Evolutionary conservation across 257 asterid species (phyloP).

Genomic region (Solanum pennellii): DNA sequence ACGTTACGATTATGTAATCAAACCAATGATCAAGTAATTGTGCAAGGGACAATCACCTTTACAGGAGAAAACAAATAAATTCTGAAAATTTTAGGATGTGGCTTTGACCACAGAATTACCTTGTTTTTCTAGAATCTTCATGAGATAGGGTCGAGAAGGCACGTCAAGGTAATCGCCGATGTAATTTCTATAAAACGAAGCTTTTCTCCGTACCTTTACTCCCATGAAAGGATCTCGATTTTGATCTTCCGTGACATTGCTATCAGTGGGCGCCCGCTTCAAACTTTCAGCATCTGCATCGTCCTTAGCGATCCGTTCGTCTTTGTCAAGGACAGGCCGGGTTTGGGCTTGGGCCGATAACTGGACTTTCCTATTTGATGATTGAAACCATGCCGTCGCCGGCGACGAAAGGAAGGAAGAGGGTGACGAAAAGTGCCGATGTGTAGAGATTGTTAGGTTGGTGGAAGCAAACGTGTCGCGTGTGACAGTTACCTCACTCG

Average conservation of each 20-base stretch:
- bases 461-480: not conserved
- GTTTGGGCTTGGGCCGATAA: not conserved
- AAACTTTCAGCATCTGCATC: constrained; percentile 7
- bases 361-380: constrained; percentile 19
- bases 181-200: constrained; percentile 37
- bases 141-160: constrained; percentile 60
- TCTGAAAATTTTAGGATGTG: not conserved
- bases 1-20: not conserved
- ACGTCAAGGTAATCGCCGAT: constrained; percentile 65
- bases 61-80: too few relatives aligned
- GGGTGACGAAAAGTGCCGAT: not conserved
- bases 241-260: constrained; percentile 35
- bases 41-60: not conserved
- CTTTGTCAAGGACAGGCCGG: constrained; percentile 28
- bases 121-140: constrained; percentile 81
- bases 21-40: not conserved
- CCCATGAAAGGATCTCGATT: constrained; percentile 37
- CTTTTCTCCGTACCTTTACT: constrained; percentile 29
- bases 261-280: constrained; percentile 20
- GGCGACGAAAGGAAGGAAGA: not conserved
- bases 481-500: not conserved
- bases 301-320: constrained; percentile 1
- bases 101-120: constrained; percentile 13
- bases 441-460: not conserved
- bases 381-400: constrained; percentile 33